Percentiles rank a stretch among this genome's conserved stretches.
phyloP scores from a whole-genome alignment of 2,329 filamentous ascomycete species.

The Dryadomyces quercus-mongolicae region DNA sequence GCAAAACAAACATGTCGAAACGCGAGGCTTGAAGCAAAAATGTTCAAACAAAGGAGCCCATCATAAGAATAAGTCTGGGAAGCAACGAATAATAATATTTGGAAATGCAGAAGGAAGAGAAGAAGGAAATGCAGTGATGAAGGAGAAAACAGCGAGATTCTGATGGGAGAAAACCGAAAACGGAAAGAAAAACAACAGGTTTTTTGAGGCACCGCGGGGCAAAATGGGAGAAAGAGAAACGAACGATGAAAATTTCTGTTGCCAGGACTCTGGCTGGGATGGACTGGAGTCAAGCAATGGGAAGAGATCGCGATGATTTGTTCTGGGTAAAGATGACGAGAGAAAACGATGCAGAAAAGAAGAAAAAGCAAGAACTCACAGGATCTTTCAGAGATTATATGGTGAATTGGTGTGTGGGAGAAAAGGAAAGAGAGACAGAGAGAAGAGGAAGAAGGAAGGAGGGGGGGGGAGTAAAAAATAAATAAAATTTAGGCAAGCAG shows the following conservation, averaged over 20 bases:
- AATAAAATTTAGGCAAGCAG: neutral
- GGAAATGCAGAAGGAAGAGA: neutral
- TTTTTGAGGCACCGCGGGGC: neutral
- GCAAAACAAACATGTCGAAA: neutral
- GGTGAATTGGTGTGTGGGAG: no score
- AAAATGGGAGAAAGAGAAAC: neutral
- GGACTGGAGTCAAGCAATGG: no score
- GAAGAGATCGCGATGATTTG: no score
- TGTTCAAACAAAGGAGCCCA: no score
- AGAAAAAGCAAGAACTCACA: neutral
- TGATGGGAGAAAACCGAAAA: no score
- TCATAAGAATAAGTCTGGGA: neutral
- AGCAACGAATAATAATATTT: neutral
- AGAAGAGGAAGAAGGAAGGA: neutral
- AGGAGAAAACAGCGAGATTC: no score
- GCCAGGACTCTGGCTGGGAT: no score
- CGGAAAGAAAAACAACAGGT: neutral
- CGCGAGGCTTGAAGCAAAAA: neutral
- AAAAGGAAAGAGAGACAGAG: neutral
- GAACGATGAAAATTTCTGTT: no score
- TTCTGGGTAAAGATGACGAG: no score
- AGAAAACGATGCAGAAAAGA: neutral
- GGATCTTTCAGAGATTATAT: no score
- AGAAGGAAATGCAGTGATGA: neutral
- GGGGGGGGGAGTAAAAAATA: neutral